Percentiles rank a stretch among this genome's conserved stretches.
Evolutionary conservation across 768 basidiomycete species (phyloP).

Genomic region (Suillus occidentalis): DNA sequence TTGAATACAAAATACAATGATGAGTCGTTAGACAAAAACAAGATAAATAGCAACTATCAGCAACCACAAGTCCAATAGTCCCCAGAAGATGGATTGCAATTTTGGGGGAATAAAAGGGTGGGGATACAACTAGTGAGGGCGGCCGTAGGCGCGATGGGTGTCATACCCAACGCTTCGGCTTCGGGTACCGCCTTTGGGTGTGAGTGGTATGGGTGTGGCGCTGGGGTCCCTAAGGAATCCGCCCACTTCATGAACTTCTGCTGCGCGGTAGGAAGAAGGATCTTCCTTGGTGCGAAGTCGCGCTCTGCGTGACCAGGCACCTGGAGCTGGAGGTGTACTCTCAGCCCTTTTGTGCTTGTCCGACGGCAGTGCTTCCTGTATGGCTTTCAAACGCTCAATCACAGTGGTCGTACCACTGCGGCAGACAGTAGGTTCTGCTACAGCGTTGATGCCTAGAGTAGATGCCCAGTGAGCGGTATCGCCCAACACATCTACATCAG

Average conservation of each 20-base stretch:
- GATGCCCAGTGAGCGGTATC: conserved; percentile 32
- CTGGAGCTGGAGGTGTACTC: conserved; percentile 30
- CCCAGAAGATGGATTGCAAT: background rate
- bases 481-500: conserved; percentile 24
- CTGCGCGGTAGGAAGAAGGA: conserved; percentile 6
- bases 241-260: conserved; percentile 7
- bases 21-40: conserved; percentile 13
- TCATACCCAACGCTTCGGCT: conserved; percentile 31
- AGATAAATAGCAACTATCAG: conserved; percentile 5
- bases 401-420: conserved; percentile 17
- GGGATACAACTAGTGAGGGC: conserved; percentile 15
- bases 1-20: conserved; percentile 13
- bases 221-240: conserved; percentile 31
- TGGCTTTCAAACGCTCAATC: conserved; percentile 21
- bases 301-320: conserved; percentile 20
- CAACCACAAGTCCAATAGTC: conserved; percentile 19
- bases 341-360: conserved; percentile 25
- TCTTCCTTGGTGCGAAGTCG: conserved; percentile 16
- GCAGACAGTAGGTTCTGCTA: conserved; percentile 23
- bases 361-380: conserved; percentile 13
- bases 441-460: conserved; percentile 14
- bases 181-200: conserved; percentile 20
- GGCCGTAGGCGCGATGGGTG: conserved; percentile 12
- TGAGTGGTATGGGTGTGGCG: conserved; percentile 23
- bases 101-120: background rate